Conservation (phyloP, 148 eudicot species). For the Amaranthus palmeri region DNA sequence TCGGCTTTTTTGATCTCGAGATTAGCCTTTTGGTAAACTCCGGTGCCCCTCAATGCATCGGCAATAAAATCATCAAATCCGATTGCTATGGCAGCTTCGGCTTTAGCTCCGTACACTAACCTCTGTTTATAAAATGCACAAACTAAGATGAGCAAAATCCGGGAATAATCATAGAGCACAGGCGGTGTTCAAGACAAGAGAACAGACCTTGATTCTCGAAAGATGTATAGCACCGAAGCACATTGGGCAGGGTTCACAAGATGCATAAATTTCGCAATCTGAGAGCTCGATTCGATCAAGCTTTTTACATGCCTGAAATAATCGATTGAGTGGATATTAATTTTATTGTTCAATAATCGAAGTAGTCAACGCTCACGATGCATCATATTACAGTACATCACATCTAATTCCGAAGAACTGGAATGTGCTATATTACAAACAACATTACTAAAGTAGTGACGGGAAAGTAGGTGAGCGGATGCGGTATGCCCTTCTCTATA, state of each 20-base stretch:
- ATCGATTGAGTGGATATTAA: neutral
- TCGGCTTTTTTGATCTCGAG: conserved; percentile 85
- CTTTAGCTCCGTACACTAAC: conserved; percentile 75
- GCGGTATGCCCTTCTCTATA: too few relatives aligned
- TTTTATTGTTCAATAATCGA: too few relatives aligned
- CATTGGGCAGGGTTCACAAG: conserved; percentile 93
- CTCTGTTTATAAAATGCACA: conserved; percentile 33
- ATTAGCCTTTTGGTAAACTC: conserved; percentile 72
- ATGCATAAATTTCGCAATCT: conserved; percentile 87
- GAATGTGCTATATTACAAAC: neutral
- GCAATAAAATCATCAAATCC: conserved; percentile 84
- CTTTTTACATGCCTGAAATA: conserved; percentile 77
- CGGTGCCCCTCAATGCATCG: conserved; percentile 86
- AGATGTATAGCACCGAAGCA: conserved; percentile 86
- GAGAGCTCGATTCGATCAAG: conserved; percentile 68
- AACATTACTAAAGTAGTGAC: neutral
- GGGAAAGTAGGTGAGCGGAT: too few relatives aligned
- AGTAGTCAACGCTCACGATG: neutral
- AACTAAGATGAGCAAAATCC: neutral
- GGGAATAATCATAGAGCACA: neutral
- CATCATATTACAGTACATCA: neutral
- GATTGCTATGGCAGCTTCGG: conserved; percentile 84
- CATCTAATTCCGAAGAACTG: neutral
- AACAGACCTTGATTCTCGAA: conserved; percentile 76
- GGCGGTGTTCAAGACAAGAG: neutral